Conservation (phyloP, 2,329 filamentous ascomycete species). For the Paraphoma chrysanthemicola region DNA sequence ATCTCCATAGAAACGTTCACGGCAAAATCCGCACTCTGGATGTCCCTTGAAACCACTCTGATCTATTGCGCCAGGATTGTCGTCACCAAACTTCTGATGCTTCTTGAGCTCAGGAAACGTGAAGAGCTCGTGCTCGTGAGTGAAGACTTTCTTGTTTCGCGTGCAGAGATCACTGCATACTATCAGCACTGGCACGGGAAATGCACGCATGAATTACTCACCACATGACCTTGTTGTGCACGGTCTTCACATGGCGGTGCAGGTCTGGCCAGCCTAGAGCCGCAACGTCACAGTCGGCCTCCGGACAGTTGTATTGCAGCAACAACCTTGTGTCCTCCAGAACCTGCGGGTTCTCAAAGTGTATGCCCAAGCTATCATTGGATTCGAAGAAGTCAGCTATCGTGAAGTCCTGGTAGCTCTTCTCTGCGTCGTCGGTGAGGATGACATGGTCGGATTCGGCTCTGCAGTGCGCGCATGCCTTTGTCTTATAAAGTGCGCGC, state of each 20-base stretch:
- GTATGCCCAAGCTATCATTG: constrained; percentile 88
- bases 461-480: constrained; percentile 95
- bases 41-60: constrained; percentile 97
- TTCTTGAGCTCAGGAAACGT: constrained; percentile 78
- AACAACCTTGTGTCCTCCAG: constrained; percentile 89
- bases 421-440: constrained; percentile 85
- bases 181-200: constrained; percentile 10
- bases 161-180: constrained; percentile 77
- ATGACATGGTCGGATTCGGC: constrained; percentile 82
- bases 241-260: constrained; percentile 79
- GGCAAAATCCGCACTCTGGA: constrained; percentile 92
- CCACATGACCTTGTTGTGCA: constrained; percentile 88
- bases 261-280: constrained; percentile 82
- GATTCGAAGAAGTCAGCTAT: constrained; percentile 75
- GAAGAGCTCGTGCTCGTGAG: constrained; percentile 95
- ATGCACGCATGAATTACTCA: constrained; percentile 43
- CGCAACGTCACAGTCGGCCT: constrained; percentile 81
- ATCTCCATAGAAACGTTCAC: constrained; percentile 90
- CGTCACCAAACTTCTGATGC: constrained; percentile 90
- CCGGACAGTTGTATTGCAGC: constrained; percentile 93
- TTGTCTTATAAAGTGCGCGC: constrained; percentile 93
- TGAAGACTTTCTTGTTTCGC: constrained; percentile 96
- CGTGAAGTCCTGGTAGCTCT: constrained; percentile 84
- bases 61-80: constrained; percentile 85
- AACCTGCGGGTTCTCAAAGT: constrained; percentile 87